Evolutionary conservation across 106 monocot genomes (phyloP), one percentile per base, ranked within the genome.

Genomic region (Dendrobium officinale): DNA sequence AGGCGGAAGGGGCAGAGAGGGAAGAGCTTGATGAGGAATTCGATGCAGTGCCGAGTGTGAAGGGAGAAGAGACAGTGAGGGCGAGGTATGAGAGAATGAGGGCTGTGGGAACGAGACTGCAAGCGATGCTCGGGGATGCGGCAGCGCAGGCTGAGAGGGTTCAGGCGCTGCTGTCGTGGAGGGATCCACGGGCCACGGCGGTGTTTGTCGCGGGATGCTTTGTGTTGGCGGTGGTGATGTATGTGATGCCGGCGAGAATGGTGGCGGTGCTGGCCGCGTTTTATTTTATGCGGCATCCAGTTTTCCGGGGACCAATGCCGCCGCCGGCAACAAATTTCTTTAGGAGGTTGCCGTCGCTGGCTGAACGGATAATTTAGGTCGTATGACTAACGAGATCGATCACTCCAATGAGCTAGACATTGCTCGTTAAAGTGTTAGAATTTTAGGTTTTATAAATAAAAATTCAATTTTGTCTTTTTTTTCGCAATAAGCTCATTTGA

Each of bases 11-110:
- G 13, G 82, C 77, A 19, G 90, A 85, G 37, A 49, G 92, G 81
- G 97, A 97, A 42, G 97, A 97, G 72, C 80, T 97, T 75, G 97
- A 97, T 47, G 97, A 97, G 84, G 97, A 97, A 89, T 84, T 92
- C 77, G 97, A 97, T 74, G 40, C 89, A 9, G 33, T 88, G 79
- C 94, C 97, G 29, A 94, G 92, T 66, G 58, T 56, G 20, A 81
- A 81, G 73, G 78, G 86, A 22, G 74, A 77, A 29, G 94, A 91
- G 88, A 82, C 85, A 68, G 86, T 97, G 82, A 72, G 89, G 33
- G 86, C 81, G 58, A 79, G 97, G 88, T 97, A 97, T 78, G 97
- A 97, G 33, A 75, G 91, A 55, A 58, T 80, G 67, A 79, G 92
- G 67, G 73, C 64, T 44, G 87, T 90, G 67, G 97, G 84, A 72